These are phyloP conservation scores for Penicillium egyptiacum DNA, from an alignment of 495 filamentous ascomycete species.

Conservation along the genomic window DNA sequence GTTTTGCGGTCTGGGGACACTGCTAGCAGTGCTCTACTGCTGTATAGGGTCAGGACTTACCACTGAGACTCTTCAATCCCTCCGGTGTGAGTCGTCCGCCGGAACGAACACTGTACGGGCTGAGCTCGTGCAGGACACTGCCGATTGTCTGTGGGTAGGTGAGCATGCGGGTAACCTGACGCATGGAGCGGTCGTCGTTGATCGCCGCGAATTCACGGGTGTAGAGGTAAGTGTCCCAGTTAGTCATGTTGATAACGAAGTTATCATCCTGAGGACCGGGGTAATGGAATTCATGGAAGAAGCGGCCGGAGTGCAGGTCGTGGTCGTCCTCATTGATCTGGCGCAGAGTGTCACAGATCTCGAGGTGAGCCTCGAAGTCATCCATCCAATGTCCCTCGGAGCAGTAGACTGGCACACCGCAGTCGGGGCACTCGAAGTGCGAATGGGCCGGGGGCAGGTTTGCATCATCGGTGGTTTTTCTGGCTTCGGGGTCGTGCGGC, in stretches of 20 bases:
- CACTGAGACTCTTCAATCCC: constrained; percentile 87
- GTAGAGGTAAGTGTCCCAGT: constrained; percentile 96
- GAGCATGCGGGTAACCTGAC: constrained; percentile 87
- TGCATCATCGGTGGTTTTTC: constrained; percentile 46
- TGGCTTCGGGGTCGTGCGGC: constrained; percentile 61
- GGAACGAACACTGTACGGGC: constrained; percentile 77
- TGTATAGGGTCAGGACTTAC: constrained; percentile 49
- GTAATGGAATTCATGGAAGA: constrained; percentile 93
- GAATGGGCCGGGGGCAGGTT: constrained; percentile 69
- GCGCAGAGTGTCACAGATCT: constrained; percentile 86
- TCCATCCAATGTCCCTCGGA: constrained; percentile 91
- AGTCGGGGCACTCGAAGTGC: constrained; percentile 93
- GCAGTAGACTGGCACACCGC: constrained; percentile 91
- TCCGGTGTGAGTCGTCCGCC: constrained; percentile 76
- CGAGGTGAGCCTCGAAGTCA: constrained; percentile 87
- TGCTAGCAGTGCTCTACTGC: background rate
- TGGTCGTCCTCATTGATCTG: constrained; percentile 99
- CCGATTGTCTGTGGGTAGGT: constrained; percentile 92
- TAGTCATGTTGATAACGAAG: constrained; percentile 91
- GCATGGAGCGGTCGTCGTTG: constrained; percentile 79
- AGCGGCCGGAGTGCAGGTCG: constrained; percentile 83
- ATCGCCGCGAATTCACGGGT: constrained; percentile 85
- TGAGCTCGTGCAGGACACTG: constrained; percentile 89
- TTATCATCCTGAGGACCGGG: constrained; percentile 87
- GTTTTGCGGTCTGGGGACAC: background rate